A percentile compares a stretch with the other conserved stretches of the same genome.
These are phyloP conservation scores for Plantago rigida DNA, from an alignment of 305 asterid species.

Conservation along the genomic window DNA sequence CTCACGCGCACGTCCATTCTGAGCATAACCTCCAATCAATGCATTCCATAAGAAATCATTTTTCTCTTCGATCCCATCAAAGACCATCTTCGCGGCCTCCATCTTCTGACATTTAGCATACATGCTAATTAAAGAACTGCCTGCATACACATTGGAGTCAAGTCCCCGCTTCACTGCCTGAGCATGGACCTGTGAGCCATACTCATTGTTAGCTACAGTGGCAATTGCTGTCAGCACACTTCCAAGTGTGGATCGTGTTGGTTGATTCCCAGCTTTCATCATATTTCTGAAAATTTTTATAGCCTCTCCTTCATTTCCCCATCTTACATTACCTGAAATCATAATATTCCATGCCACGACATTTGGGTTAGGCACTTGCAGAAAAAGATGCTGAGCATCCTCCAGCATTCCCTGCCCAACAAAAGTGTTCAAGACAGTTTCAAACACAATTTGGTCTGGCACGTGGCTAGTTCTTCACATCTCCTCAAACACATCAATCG, in stretches of 20 bases:
- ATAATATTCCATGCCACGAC: conserved; percentile 77
- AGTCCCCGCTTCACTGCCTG: conserved; percentile 66
- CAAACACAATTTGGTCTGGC: conserved; percentile 58
- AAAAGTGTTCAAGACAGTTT: conserved; percentile 55
- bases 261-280: conserved; percentile 44
- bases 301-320: conserved; percentile 53
- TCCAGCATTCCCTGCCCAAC: conserved; percentile 55
- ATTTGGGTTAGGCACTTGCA: conserved; percentile 46
- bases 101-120: conserved; percentile 66
- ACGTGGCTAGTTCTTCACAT: conserved; percentile 47
- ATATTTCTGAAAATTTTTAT: conserved; percentile 43
- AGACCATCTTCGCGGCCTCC: conserved; percentile 57
- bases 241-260: conserved; percentile 77
- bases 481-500: conserved; percentile 46
- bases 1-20: conserved; percentile 56
- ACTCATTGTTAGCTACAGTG: conserved; percentile 31
- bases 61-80: conserved; percentile 49
- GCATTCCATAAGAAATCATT: conserved; percentile 77
- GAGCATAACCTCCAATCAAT: conserved; percentile 68
- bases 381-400: conserved; percentile 48
- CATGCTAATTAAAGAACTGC: conserved; percentile 81
- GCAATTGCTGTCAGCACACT: conserved; percentile 75
- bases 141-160: conserved; percentile 56
- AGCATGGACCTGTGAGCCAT: conserved; percentile 77
- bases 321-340: conserved; percentile 72